phyloP scores from a whole-genome alignment of 2,329 filamentous ascomycete genomes.

The Cladosporium austrohemisphaericum region DNA sequence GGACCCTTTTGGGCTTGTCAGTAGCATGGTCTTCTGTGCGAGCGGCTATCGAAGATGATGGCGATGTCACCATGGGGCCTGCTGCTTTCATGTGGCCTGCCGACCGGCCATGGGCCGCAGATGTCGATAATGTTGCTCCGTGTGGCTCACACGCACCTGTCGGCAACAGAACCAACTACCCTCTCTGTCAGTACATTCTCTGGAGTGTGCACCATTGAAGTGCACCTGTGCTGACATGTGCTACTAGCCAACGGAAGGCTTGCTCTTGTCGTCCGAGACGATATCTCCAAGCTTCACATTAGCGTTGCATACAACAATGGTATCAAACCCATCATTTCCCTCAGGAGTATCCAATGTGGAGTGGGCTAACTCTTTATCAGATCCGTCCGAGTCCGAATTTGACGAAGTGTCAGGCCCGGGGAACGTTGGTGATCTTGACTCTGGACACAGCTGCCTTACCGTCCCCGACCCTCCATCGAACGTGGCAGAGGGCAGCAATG shows the following conservation, averaged over 20 bases:
- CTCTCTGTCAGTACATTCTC: slow-evolving; percentile 43
- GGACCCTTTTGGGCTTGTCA: not conserved
- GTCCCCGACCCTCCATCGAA: slow-evolving; percentile 35
- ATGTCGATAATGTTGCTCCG: slow-evolving; percentile 54
- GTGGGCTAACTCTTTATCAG: slow-evolving; percentile 36
- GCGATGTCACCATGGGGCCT: slow-evolving; percentile 15
- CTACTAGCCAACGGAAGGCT: slow-evolving; percentile 51
- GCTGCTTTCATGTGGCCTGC: slow-evolving; percentile 54
- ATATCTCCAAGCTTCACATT: slow-evolving; percentile 54
- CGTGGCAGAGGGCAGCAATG: slow-evolving; percentile 39
- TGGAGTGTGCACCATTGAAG: not conserved
- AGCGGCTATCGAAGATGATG: slow-evolving; percentile 8
- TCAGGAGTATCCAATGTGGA: too few species aligned
- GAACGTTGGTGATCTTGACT: slow-evolving; percentile 38
- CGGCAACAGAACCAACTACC: slow-evolving; percentile 54
- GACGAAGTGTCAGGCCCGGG: slow-evolving; percentile 30
- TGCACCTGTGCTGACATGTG: not conserved
- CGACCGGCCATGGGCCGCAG: slow-evolving; percentile 54
- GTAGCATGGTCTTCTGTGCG: not conserved
- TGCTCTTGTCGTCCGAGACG: slow-evolving; percentile 55
- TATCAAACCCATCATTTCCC: slow-evolving; percentile 38
- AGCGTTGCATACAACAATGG: slow-evolving; percentile 52
- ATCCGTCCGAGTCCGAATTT: slow-evolving; percentile 37
- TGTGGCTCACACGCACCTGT: slow-evolving; percentile 52
- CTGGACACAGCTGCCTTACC: not conserved